Percentiles rank a stretch among this genome's conserved stretches.
Conservation (phyloP, 345 rosid genomes). For the Citrus mangshanensis region DNA sequence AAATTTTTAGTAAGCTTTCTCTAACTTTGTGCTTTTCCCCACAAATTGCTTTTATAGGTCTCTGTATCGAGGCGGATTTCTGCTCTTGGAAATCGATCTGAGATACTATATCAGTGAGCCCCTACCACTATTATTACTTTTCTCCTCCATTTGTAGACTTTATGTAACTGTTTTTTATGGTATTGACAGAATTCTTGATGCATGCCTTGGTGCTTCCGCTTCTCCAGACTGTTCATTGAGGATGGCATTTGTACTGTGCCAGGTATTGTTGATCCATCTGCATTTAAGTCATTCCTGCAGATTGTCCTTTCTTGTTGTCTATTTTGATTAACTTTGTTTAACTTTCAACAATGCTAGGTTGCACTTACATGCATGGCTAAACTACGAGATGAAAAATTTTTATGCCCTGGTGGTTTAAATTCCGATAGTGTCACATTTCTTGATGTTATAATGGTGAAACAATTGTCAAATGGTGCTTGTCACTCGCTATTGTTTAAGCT, state of each 20-base stretch:
- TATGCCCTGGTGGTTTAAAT: constrained; percentile 56
- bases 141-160: constrained; percentile 13
- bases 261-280: constrained; percentile 36
- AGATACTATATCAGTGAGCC: constrained; percentile 73
- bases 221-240: constrained; percentile 91
- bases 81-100: constrained; percentile 66
- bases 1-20: neutral
- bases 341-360: constrained; percentile 49
- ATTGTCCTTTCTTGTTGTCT: neutral
- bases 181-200: constrained; percentile 83
- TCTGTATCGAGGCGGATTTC: constrained; percentile 80
- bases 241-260: constrained; percentile 84
- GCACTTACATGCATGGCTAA: constrained; percentile 98
- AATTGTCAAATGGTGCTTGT: constrained; percentile 89
- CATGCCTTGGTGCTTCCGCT: constrained; percentile 81
- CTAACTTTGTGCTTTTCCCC: constrained; percentile 10
- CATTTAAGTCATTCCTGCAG: neutral
- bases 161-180: constrained; percentile 26
- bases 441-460: constrained; percentile 76
- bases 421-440: constrained; percentile 78
- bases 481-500: constrained; percentile 84
- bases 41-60: constrained; percentile 38
- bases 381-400: constrained; percentile 82
- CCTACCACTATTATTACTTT: constrained; percentile 9
- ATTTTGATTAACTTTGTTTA: constrained; percentile 4